These are phyloP conservation scores for Botrytis deweyae DNA, from an alignment of 2,329 filamentous ascomycete genomes.

Conservation along the genomic window DNA sequence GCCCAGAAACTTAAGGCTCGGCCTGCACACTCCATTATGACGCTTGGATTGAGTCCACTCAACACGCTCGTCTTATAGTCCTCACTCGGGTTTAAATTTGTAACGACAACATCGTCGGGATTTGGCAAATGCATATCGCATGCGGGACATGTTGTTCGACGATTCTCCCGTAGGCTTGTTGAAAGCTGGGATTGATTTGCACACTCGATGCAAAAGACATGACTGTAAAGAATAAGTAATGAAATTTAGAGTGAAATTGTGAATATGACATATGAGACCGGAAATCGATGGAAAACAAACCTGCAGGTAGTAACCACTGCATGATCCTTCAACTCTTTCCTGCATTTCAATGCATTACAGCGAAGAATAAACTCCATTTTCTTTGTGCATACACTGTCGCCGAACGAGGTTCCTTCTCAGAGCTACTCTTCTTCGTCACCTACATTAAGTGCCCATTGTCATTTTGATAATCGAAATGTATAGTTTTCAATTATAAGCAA, in stretches of 20 bases:
- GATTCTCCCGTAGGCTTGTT: slow-evolving; percentile 47
- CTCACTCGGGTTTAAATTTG: slow-evolving; percentile 74
- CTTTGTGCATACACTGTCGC: neutral
- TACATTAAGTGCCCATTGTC: neutral
- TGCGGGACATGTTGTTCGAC: slow-evolving; percentile 66
- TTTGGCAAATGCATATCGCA: slow-evolving; percentile 68
- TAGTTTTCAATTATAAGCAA: neutral
- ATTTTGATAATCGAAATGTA: neutral
- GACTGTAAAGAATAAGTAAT: slow-evolving; percentile 50
- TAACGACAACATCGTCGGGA: slow-evolving; percentile 71
- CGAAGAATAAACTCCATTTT: slow-evolving; percentile 71
- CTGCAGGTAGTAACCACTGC: slow-evolving; percentile 90
- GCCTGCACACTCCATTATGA: slow-evolving; percentile 84
- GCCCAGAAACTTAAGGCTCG: slow-evolving; percentile 80
- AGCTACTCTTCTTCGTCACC: neutral
- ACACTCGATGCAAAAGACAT: slow-evolving; percentile 82
- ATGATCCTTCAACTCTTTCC: slow-evolving; percentile 63
- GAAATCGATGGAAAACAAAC: slow-evolving; percentile 46
- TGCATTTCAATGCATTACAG: slow-evolving; percentile 80
- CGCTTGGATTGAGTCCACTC: slow-evolving; percentile 75
- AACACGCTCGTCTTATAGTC: slow-evolving; percentile 88
- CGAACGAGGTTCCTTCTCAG: neutral
- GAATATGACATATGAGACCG: neutral
- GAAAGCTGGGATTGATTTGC: slow-evolving; percentile 62
- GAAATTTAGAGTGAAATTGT: neutral